Evolutionary conservation across 495 filamentous ascomycete species (phyloP), one percentile per base, ranked within the genome.

Genomic region (Pseudotulostoma volvatum): DNA sequence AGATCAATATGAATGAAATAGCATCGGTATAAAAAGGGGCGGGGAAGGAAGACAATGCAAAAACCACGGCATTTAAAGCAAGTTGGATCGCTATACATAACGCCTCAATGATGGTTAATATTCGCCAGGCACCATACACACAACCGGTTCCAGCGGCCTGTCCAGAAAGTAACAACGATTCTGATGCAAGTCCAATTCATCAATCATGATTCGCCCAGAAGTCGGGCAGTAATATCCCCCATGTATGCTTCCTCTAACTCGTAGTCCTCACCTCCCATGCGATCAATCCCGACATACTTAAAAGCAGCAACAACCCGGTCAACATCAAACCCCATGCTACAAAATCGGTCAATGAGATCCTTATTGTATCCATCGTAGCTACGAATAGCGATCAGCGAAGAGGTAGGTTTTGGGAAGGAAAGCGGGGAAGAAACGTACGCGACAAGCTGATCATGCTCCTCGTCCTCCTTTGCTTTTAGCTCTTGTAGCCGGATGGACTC

Each of bases 301-400:
- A 97, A 88, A 3, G 86, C 84, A 15, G 74, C 71, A 4, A 96
- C 90, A 1, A 97, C 85, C 21, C 71, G 66, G 36, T 82, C 78
- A n/a, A 93, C 71, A 42, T 87, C 79, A 46, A 97, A 97, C 30
- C 90, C 90, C 90, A 97, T 96, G 47, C 66, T 71, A 13, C 80
- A 74, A 50, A 96, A 96, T n/a, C 78, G 73, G 47, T 93, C 81
- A 44, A 96, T 76, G 30, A 94, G 67, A 5, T 78, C 71, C 46
- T 81, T 80, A 55, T 84, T 85, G 51, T 93, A 97, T 3, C 90
- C 92, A 36, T 83, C 75, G 50, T 93, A 93, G 44, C 84, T 92
- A 42, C 43, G 33, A 11, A 41, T 13, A 13, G 15, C 8, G 4
- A 18, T 18, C 16, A n/a, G 17, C 7, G 31, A 36, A 7, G 38